These are phyloP conservation scores for Bathelium albidoporum DNA, from an alignment of 495 filamentous ascomycete genomes.

Conservation along the genomic window DNA sequence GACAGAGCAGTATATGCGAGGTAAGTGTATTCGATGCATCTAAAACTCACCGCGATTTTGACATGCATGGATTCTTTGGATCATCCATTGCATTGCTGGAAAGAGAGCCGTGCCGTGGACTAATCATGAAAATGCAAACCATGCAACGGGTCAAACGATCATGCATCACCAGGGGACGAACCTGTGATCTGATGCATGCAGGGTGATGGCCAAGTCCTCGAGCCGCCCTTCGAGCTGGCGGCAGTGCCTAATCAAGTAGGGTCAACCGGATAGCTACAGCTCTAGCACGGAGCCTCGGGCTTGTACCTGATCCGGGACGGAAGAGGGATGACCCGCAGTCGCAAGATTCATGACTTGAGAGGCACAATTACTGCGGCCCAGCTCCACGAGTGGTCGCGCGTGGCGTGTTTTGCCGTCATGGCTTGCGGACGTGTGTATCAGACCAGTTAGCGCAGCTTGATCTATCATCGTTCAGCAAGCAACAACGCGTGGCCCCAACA, in stretches of 20 bases:
- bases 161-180: neutral
- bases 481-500: too few relatives aligned
- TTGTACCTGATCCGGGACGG: neutral
- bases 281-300: neutral
- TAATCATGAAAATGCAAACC: neutral
- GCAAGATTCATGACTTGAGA: neutral
- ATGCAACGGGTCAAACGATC: neutral
- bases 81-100: neutral
- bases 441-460: too few relatives aligned
- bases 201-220: neutral
- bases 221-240: neutral
- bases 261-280: neutral
- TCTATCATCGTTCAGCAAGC: too few relatives aligned
- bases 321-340: constrained; percentile 1
- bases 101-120: neutral
- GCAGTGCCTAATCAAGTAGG: neutral
- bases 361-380: neutral
- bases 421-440: too few relatives aligned
- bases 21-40: neutral
- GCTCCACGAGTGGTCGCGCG: neutral
- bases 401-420: too few relatives aligned
- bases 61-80: neutral
- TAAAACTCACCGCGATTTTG: neutral
- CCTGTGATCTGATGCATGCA: neutral
- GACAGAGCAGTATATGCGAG: neutral